These are phyloP conservation scores for Geotrichum histeridarum DNA, from an alignment of 1,139 yeast genomes.

Conservation along the genomic window DNA sequence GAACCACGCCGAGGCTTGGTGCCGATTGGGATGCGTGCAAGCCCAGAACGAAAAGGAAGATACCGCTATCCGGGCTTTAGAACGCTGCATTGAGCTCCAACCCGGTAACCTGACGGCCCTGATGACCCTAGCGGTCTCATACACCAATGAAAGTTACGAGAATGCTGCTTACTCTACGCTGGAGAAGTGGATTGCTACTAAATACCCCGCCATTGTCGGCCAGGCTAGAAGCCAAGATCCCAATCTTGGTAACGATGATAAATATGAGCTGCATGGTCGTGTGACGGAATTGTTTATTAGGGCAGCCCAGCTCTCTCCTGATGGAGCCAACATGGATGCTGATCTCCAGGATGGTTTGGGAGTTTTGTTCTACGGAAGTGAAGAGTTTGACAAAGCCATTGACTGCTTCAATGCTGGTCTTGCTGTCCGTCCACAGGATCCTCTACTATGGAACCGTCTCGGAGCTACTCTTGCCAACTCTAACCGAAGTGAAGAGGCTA, in stretches of 20 bases:
- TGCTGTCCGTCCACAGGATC: conserved; percentile 77
- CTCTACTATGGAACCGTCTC: conserved; percentile 86
- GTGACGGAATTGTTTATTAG: conserved; percentile 77
- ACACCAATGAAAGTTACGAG: conserved; percentile 94
- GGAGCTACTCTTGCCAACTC: conserved; percentile 96
- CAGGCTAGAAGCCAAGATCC: conserved; percentile 61
- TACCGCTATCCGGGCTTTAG: conserved; percentile 88
- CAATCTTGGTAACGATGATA: conserved; percentile 60
- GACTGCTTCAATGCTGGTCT: conserved; percentile 93
- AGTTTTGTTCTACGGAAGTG: conserved; percentile 85
- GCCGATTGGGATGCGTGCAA: conserved; percentile 85
- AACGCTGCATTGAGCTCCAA: conserved; percentile 75
- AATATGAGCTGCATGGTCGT: conserved; percentile 68
- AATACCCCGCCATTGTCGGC: conserved; percentile 71
- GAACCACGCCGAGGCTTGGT: conserved; percentile 88
- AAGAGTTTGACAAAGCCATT: conserved; percentile 86
- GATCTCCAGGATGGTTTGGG: conserved; percentile 94
- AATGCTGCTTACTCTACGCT: conserved; percentile 91
- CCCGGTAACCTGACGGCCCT: conserved; percentile 75
- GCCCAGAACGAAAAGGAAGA: conserved; percentile 95
- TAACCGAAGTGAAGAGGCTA: conserved; percentile 87
- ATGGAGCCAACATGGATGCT: conserved; percentile 79
- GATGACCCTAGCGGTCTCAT: conserved; percentile 86
- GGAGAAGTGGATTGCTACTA: conserved; percentile 88
- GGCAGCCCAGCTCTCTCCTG: conserved; percentile 83